Conservation (phyloP, 78 protist species). For the Diacronema lutheri region DNA sequence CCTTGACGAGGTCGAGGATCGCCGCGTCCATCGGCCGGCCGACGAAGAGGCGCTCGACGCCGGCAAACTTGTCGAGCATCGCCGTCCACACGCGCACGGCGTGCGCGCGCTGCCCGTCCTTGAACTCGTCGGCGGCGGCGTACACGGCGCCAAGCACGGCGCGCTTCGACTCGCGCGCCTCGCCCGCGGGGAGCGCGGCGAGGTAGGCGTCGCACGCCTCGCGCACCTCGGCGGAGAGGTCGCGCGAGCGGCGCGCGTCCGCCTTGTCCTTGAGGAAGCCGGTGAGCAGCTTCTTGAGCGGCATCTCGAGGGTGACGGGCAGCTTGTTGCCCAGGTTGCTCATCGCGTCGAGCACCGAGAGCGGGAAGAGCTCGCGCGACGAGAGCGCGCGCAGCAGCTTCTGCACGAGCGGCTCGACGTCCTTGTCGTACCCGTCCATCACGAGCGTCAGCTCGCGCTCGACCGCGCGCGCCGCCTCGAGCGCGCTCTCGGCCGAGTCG, state of each 20-base stretch:
- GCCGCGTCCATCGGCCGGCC: neutral
- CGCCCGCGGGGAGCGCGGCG: neutral
- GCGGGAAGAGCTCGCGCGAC: neutral
- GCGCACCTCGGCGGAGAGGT: neutral
- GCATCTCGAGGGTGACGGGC: neutral
- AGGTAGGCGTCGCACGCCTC: neutral
- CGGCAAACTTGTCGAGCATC: neutral
- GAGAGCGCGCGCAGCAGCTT: neutral
- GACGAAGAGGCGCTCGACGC: neutral
- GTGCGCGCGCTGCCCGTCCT: neutral
- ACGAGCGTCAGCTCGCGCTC: neutral
- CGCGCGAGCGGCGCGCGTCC: neutral
- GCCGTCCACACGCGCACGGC: neutral
- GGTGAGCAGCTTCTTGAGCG: neutral
- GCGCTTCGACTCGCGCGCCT: neutral
- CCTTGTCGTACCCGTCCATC: slow-evolving; percentile 3
- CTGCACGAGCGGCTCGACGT: neutral
- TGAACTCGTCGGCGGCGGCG: neutral
- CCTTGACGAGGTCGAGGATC: neutral
- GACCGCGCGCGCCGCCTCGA: neutral
- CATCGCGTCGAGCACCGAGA: neutral
- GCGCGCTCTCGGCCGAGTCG: neutral
- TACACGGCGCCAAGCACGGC: neutral
- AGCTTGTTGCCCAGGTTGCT: neutral
- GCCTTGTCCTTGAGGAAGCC: neutral